phyloP scores from a whole-genome alignment of 192 early-diverging fungal genomes.

The Glomus cerebriforme region DNA sequence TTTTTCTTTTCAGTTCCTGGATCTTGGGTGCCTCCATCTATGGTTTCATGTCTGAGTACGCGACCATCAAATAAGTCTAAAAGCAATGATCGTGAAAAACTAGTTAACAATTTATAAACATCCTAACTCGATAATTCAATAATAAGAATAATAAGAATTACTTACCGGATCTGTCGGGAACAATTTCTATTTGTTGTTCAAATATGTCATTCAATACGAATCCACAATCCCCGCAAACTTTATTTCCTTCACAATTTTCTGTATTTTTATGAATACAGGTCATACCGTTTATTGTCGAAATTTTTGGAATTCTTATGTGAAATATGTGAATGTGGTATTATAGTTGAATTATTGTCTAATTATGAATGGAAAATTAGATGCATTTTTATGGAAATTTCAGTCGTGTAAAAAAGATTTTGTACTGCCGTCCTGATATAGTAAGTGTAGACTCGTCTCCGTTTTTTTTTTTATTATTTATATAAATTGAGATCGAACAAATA shows the following conservation, averaged over 20 bases:
- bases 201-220: background rate
- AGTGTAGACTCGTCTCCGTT: no score
- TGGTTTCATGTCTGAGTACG: background rate
- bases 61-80: slow-evolving; percentile 6
- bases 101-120: background rate
- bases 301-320: no score
- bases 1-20: background rate
- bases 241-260: background rate
- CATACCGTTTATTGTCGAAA: background rate
- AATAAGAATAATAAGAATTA: background rate
- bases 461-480: no score
- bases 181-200: no score
- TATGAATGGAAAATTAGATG: no score
- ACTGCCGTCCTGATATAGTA: no score
- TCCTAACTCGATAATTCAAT: background rate
- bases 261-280: background rate
- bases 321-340: no score
- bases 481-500: no score
- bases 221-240: background rate
- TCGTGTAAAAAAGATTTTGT: no score
- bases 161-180: background rate
- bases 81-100: background rate
- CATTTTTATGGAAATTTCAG: no score
- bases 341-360: no score
- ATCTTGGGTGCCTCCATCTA: background rate